Percentiles rank a stretch among this genome's conserved stretches.
Conservation (phyloP, 2,329 filamentous ascomycete genomes). For the Ascochyta fabae region DNA sequence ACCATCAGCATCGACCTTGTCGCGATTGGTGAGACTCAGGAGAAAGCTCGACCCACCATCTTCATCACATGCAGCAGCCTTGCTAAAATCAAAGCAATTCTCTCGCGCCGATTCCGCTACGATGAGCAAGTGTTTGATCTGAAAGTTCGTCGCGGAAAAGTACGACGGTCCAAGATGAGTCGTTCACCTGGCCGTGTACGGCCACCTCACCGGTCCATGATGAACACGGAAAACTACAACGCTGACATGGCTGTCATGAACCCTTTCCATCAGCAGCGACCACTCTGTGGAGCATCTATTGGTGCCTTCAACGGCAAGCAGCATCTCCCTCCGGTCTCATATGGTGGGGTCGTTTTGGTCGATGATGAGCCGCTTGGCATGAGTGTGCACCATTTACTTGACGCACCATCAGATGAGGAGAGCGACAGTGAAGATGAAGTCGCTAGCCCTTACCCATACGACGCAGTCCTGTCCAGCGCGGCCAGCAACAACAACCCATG, state of each 20-base stretch:
- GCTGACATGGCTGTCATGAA: slow-evolving; percentile 62
- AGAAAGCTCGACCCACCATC: slow-evolving; percentile 73
- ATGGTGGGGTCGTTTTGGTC: slow-evolving; percentile 84
- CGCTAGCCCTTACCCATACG: slow-evolving; percentile 31
- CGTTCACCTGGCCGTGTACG: slow-evolving; percentile 38
- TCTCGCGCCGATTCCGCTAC: slow-evolving; percentile 74
- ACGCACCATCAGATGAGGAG: slow-evolving; percentile 64
- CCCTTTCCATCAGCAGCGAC: slow-evolving; percentile 77
- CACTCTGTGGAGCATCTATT: slow-evolving; percentile 87
- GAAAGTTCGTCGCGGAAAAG: slow-evolving; percentile 74
- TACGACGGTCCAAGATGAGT: slow-evolving; percentile 66
- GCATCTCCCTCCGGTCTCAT: slow-evolving; percentile 88
- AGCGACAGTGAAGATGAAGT: slow-evolving; percentile 51
- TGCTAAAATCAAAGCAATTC: slow-evolving; percentile 71
- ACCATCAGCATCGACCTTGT: slow-evolving; percentile 80
- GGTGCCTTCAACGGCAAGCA: slow-evolving; percentile 85
- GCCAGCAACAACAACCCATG: slow-evolving; percentile 39
- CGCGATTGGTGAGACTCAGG: slow-evolving; percentile 72
- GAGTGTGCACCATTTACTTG: slow-evolving; percentile 97
- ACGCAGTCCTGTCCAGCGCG: slow-evolving; percentile 54
- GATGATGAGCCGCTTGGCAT: slow-evolving; percentile 88
- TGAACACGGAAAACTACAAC: slow-evolving; percentile 45
- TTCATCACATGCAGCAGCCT: slow-evolving; percentile 80
- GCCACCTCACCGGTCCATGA: slow-evolving; percentile 50
- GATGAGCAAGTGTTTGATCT: slow-evolving; percentile 69